Evolutionary conservation across 306 rosid species (phyloP), one percentile per base, ranked within the genome.

Genomic region (Vachellia collinsii): DNA sequence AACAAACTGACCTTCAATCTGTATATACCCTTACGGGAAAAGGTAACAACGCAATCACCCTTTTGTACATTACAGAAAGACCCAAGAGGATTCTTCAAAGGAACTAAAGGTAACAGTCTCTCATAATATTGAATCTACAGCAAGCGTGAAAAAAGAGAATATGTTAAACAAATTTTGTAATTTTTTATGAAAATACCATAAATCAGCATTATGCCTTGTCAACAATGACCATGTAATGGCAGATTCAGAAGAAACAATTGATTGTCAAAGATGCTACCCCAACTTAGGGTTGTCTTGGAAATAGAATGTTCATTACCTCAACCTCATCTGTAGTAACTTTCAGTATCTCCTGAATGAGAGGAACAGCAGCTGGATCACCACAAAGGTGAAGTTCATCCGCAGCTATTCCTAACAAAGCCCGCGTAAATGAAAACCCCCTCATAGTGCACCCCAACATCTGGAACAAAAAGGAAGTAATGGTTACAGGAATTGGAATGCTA

Each of bases 361-460:
- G 96, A 75, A 90, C 87, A 74, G 83, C 89, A 72, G 98, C 99
- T 78, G 98, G 84, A 85, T 95, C 99, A 83, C 99, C 99, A 86
- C 98, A 93, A 70, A 95, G 93, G 87, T 95, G 97, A 89, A 95
- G 90, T 84, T 91, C 98, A 83, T 95, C 93, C 14, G 96, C 91
- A 88, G 98, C 89, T 72, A 95, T 81, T 85, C 99, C 99, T 82
- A 95, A 84, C 63, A 95, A 81, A 80, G 97, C 97, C 53, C 99
- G 98, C 11, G 98, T 93, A 82, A 93, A 91, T 51, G 99, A 89
- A 88, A 77, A 87, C 6, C 98, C 98, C 86, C 98, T 91, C 38
- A 89, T 82, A 79, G 67, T 78, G 89, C 96, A 91, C 22, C 98
- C 96, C 92, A 95, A 80, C 99, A 95, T 95, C 98, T 93, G 91